Base-by-base conservation (phyloP, 2,329 filamentous ascomycete genomes). In the Fusarium chaquense region DNA sequence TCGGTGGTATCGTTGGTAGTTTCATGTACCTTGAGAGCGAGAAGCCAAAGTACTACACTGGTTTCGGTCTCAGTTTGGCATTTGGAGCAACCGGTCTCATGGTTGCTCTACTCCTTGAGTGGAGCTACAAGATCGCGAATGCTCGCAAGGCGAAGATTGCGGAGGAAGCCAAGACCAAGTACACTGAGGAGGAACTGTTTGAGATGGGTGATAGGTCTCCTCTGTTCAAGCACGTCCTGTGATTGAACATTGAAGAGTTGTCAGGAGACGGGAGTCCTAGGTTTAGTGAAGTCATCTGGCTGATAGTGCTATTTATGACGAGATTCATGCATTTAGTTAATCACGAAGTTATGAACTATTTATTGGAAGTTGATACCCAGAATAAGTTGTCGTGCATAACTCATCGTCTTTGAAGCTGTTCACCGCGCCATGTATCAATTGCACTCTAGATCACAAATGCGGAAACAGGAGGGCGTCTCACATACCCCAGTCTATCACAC, bases 21-120 rank as follows among this genome's bases (percentile, higher is more conserved):
- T 77, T 73, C 22, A 77, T 76, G 64, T 77, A 74, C 15, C 59
- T 74, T 0, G 73, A 76, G 45, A 55, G 33, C 4, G 75, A 76
- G 58, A 72, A 70, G 9, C 85, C 86, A 0, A 82, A 86, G 82
- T 89, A 89, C 65, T 84, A 73, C 41, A 79, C 79, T 1, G 79
- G 79, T 1, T 81, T 79, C n/a, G 79, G 79, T 5, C 69, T 81
- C 33, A 73, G 73, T 24, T 55, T 80, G 56, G 77, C 77, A 2
- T 77, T 81, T 32, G 78, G 74, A 20, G 71, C 59, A 0, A 74
- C 56, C 6, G 76, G 76, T 1, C 43, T 81, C 11, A 51, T 78
- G 3, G 72, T 77, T 4, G 73, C 78, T 2, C 16, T 79, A 0
- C 22, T 79, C 10, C 56, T 81, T 5, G 79, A 80, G 59, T 69